phyloP scores from a whole-genome alignment of 1,284 basidiomycete genomes.

The Trametes hirsuta region DNA sequence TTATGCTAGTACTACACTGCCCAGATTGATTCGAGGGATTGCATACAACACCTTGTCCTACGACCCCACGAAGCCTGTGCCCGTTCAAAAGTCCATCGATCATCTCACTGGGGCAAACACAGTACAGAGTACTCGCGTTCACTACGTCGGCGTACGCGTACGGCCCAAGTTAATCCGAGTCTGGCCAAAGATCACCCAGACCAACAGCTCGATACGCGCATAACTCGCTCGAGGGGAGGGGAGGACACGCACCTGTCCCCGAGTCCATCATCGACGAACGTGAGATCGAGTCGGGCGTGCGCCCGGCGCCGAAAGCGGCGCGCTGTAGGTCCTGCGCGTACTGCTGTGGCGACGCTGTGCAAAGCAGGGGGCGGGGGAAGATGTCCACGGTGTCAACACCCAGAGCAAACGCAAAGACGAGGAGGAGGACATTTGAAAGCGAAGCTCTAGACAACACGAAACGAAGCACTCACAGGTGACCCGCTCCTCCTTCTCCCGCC shows the following conservation, averaged over 20 bases:
- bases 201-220: not conserved
- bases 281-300: constrained; percentile 17
- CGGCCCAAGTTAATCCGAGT: not conserved
- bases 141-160: no score
- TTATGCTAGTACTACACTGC: no score
- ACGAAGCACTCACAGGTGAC: constrained; percentile 5
- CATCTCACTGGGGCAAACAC: no score
- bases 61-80: no score
- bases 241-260: not conserved
- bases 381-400: not conserved
- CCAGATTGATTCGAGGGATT: no score
- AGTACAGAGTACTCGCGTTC: no score
- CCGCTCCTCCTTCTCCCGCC: constrained; percentile 9
- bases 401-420: no score
- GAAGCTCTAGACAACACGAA: not conserved
- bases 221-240: not conserved
- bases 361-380: no score
- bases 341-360: constrained; percentile 8
- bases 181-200: not conserved
- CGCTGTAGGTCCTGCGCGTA: constrained; percentile 15
- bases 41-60: no score
- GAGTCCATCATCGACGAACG: constrained; percentile 22
- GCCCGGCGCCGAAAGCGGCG: constrained; percentile 21
- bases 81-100: no score
- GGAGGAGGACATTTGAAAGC: no score